phyloP scores from a whole-genome alignment of 495 filamentous ascomycete genomes.

The Talaromyces wortmannii region DNA sequence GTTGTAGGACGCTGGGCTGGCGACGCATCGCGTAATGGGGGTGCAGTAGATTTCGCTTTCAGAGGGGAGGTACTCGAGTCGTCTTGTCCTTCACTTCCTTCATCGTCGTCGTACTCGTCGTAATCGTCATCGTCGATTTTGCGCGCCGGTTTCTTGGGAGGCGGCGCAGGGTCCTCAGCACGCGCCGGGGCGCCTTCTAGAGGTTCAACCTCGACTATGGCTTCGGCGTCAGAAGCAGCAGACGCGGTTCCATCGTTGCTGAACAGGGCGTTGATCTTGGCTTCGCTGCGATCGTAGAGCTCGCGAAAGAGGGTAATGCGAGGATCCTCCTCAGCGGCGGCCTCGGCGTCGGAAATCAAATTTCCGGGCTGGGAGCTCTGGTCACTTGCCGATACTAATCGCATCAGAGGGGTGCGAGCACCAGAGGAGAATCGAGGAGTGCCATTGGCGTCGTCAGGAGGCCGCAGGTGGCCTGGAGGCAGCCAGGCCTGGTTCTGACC shows the following conservation, averaged over 20 bases:
- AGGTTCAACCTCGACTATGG: constrained; percentile 4
- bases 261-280: constrained; percentile 53
- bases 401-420: constrained; percentile 41
- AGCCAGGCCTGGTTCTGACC: constrained; percentile 39
- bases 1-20: constrained; percentile 21
- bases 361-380: constrained; percentile 38
- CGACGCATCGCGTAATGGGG: constrained; percentile 29
- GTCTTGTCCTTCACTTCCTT: constrained; percentile 77
- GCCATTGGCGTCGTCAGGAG: constrained; percentile 44
- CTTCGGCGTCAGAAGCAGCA: constrained; percentile 20
- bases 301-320: constrained; percentile 54
- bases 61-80: constrained; percentile 44
- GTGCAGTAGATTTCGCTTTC: constrained; percentile 49
- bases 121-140: constrained; percentile 78
- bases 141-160: constrained; percentile 56
- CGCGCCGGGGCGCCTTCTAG: constrained; percentile 12
- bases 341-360: constrained; percentile 44
- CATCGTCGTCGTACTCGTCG: constrained; percentile 75
- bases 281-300: constrained; percentile 52
- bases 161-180: constrained; percentile 19
- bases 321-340: constrained; percentile 56
- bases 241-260: constrained; percentile 35
- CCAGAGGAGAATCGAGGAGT: constrained; percentile 36
- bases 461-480: constrained; percentile 39
- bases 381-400: constrained; percentile 36